Base-by-base conservation (phyloP, 108 stramenopile species). In the Bacterosira constricta region DNA sequence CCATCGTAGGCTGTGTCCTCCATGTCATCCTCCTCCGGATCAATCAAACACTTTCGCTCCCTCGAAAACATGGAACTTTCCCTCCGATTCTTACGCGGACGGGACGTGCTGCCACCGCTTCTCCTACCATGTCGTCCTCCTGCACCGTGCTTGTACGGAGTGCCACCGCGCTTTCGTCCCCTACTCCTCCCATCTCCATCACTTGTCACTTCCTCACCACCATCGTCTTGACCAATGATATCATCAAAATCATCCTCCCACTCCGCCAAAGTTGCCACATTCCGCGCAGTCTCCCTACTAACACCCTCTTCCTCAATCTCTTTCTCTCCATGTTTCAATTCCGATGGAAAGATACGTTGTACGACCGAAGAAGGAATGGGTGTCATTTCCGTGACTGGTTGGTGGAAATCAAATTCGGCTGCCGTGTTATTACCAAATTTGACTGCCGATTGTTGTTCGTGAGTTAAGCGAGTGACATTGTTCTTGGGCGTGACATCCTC, bases 231-330 rank as follows among this genome's bases (percentile, higher is more conserved):
- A 8, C 4, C 25, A 21, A 57, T 31, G 8, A 65, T 36, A 9
- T 20, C 15, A 49, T 73, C 79, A 57, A 80, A 80, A 26, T 67
- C 70, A 50, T 72, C 71, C 49, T 80, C 79, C 79, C 79, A 80
- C 27, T 72, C 71, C 10, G 79, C 79, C 42, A 80, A 54, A 32
- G 57, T 62, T 34, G 71, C 66, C 17, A 68, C 66, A 51, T 80
- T 73, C 56, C 58, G 59, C 6, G 71, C 71, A 9, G 79, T 80
- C 59, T 68, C 71, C 38, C 67, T 54, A 1, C 55, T 58, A 18
- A 57, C 13, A 10, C 31, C 54, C 15, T 44, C 21, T 7, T 25
- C 9, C 26, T 18, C 27, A 29, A 27, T 30, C 1, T 70, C 47
- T 31, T 70, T 62, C 34, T 60, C 34, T 27, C 41, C 59, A 26